Conservation (phyloP, 2,329 filamentous ascomycete species). For the Fusarium sp. region DNA sequence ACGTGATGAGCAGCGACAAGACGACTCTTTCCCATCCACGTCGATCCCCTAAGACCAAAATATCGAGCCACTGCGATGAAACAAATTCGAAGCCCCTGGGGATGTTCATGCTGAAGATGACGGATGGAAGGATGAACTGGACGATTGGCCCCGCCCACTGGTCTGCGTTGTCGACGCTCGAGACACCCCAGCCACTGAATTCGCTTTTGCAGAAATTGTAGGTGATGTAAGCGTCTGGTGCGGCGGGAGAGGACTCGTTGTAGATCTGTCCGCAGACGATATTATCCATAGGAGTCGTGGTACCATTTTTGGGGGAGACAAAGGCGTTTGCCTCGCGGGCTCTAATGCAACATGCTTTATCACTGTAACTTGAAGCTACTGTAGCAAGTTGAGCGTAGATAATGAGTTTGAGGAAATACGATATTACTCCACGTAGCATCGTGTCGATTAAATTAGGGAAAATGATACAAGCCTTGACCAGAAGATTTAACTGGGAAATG, state of each 20-base stretch:
- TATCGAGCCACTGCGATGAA: background rate
- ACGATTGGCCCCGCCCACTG: background rate
- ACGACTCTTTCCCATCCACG: background rate
- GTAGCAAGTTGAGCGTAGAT: background rate
- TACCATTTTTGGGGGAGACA: background rate
- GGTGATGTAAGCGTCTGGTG: background rate
- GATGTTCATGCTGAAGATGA: background rate
- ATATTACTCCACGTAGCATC: background rate
- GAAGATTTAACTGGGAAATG: too few species aligned
- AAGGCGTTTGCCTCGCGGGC: background rate
- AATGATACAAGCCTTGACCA: rapidly evolving
- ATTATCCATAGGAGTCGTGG: rapidly evolving
- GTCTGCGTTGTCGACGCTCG: background rate
- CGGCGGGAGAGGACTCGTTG: background rate
- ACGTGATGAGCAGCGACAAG: background rate
- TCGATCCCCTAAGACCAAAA: background rate
- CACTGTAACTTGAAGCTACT: background rate
- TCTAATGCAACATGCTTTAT: background rate
- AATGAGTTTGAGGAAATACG: rapidly evolving
- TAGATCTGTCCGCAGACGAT: background rate
- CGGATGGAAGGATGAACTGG: background rate
- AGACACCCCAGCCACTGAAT: background rate
- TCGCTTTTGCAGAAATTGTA: background rate
- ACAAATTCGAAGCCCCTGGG: background rate
- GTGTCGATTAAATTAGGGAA: rapidly evolving